Evolutionary conservation across 768 basidiomycete species (phyloP).

Genomic region (Pluteus cervinus): DNA sequence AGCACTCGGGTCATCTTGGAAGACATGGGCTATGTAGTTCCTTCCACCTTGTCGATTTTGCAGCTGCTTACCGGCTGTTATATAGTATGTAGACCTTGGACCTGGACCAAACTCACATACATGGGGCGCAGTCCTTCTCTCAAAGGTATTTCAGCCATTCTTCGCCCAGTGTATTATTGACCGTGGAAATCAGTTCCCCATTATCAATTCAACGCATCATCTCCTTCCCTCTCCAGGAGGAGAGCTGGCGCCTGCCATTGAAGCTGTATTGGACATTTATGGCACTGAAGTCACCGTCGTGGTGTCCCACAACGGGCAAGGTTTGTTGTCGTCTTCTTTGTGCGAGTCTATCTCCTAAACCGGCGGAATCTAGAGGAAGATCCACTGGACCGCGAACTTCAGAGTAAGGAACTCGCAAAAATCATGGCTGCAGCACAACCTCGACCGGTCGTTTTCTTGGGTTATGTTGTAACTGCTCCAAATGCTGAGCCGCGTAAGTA

Average conservation of each 20-base stretch:
- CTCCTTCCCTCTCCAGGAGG: constrained; percentile 81
- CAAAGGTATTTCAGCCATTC: constrained; percentile 44
- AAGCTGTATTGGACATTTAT: constrained; percentile 75
- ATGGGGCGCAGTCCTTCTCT: constrained; percentile 80
- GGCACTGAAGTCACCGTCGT: constrained; percentile 76
- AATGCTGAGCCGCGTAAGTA: constrained; percentile 55
- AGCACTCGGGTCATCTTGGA: constrained; percentile 75
- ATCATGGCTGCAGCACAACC: constrained; percentile 71
- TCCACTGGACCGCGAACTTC: constrained; percentile 80
- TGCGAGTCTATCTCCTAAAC: neutral
- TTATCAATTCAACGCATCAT: constrained; percentile 81
- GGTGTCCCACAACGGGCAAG: constrained; percentile 92
- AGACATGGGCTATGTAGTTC: constrained; percentile 66
- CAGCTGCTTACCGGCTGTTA: constrained; percentile 2
- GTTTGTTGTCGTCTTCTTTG: constrained; percentile 24
- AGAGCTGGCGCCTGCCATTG: constrained; percentile 86
- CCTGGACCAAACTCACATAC: constrained; percentile 87
- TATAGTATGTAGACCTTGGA: constrained; percentile 80
- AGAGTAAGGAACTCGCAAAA: constrained; percentile 72
- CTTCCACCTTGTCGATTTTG: neutral
- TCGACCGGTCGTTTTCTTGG: constrained; percentile 72
- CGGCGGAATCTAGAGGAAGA: constrained; percentile 62
- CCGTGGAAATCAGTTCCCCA: constrained; percentile 87
- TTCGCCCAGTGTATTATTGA: no score
- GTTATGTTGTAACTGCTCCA: constrained; percentile 75